These are phyloP conservation scores for Fusarium bulbicola DNA, from an alignment of 2,329 filamentous ascomycete genomes.

Conservation along the genomic window DNA sequence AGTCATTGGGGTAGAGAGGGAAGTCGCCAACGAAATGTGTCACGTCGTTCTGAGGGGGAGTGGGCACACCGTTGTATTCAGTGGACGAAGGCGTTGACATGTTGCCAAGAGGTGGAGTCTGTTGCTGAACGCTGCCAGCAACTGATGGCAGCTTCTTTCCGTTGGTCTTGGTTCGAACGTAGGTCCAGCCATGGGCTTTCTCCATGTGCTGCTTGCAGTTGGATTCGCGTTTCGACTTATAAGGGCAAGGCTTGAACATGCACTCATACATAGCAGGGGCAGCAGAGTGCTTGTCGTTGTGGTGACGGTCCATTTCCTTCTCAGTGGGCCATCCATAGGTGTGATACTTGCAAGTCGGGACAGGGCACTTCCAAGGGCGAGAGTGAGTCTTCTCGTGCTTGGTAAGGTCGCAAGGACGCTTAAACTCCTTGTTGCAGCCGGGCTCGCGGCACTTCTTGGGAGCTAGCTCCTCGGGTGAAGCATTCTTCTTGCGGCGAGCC, in stretches of 20 bases:
- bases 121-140: slow-evolving; percentile 57
- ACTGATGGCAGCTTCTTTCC: slow-evolving; percentile 67
- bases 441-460: slow-evolving; percentile 79
- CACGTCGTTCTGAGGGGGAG: slow-evolving; percentile 63
- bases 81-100: slow-evolving; percentile 70
- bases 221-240: slow-evolving; percentile 93
- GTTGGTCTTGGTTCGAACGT: slow-evolving; percentile 91
- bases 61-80: slow-evolving; percentile 61
- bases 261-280: slow-evolving; percentile 86
- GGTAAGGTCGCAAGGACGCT: slow-evolving; percentile 94
- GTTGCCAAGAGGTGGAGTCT: slow-evolving; percentile 68
- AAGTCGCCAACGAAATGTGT: slow-evolving; percentile 53
- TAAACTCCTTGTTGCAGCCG: slow-evolving; percentile 90
- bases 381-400: slow-evolving; percentile 99
- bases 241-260: slow-evolving; percentile 82
- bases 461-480: slow-evolving; percentile 82
- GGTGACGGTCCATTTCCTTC: slow-evolving; percentile 95
- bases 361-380: slow-evolving; percentile 92
- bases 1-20: slow-evolving; percentile 57
- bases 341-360: slow-evolving; percentile 87
- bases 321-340: slow-evolving; percentile 94
- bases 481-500: slow-evolving; percentile 95
- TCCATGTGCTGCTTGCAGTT: slow-evolving; percentile 99
- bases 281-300: slow-evolving; percentile 93
- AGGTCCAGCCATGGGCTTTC: slow-evolving; percentile 92